phyloP scores from a whole-genome alignment of 2,329 filamentous ascomycete species.

The Xylariales sp. region DNA sequence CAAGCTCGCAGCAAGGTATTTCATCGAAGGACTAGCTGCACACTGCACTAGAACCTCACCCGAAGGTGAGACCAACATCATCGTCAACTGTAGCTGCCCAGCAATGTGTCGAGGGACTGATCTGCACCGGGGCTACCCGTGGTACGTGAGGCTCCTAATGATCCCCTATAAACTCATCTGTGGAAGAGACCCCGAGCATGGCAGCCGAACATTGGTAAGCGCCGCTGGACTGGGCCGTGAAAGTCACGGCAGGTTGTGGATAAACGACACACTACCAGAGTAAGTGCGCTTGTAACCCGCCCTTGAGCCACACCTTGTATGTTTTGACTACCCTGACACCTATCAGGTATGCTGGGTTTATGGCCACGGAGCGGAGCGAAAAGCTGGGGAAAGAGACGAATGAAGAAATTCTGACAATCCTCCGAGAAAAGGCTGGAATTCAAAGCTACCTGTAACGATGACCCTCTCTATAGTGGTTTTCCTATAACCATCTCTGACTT shows the following conservation, averaged over 20 bases:
- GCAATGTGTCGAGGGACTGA: conserved; percentile 32
- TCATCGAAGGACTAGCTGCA: conserved; percentile 48
- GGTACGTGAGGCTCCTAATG: conserved; percentile 5
- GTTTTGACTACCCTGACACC: conserved; percentile 3
- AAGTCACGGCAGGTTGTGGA: conserved; percentile 31
- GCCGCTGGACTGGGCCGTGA: conserved; percentile 27
- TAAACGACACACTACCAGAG: conserved; percentile 21
- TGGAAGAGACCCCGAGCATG: conserved; percentile 27
- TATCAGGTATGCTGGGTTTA: conserved; percentile 14
- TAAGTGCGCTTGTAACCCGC: conserved; percentile 2
- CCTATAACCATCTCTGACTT: not conserved
- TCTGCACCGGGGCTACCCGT: conserved; percentile 22
- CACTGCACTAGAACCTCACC: conserved; percentile 1
- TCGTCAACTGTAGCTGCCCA: conserved; percentile 30
- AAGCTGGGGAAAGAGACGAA: conserved; percentile 11
- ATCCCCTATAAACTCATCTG: conserved; percentile 26
- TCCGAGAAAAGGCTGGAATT: conserved; percentile 15
- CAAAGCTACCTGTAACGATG: not conserved
- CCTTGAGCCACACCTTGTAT: not conserved
- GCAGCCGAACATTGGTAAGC: conserved; percentile 28
- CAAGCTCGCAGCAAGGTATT: conserved; percentile 52
- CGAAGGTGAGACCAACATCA: conserved; percentile 11
- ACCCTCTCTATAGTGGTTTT: not conserved
- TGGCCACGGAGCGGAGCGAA: conserved; percentile 24
- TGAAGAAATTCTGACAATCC: conserved; percentile 23